phyloP scores from a whole-genome alignment of 176 grass and related monocot genomes.

The Hordeum vulgare region MorexV3_pseudomolecules_assembly NC_058518.1:486923101-486923600 shows the following conservation, averaged over 20 bases:
- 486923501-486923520: too few relatives aligned
- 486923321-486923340: background rate
- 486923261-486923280: background rate
- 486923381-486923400: conserved; percentile 24
- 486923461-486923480: too few relatives aligned
- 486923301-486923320: background rate
- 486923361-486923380: background rate
- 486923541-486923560: too few relatives aligned
- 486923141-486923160: background rate
- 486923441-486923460: conserved; percentile 28
- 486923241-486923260: background rate
- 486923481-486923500: too few relatives aligned
- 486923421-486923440: conserved; percentile 26
- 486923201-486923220: background rate
- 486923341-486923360: background rate
- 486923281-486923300: background rate
- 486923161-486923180: background rate
- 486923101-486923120: too few relatives aligned
- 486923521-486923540: too few relatives aligned
- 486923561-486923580: too few relatives aligned
- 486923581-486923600: too few relatives aligned
- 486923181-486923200: background rate
- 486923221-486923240: background rate
- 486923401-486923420: conserved; percentile 28
- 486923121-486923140: too few relatives aligned